Evolutionary conservation across 495 filamentous ascomycete species (phyloP), one percentile per base, ranked within the genome.

Genomic region (Penicillium bovifimosum): DNA sequence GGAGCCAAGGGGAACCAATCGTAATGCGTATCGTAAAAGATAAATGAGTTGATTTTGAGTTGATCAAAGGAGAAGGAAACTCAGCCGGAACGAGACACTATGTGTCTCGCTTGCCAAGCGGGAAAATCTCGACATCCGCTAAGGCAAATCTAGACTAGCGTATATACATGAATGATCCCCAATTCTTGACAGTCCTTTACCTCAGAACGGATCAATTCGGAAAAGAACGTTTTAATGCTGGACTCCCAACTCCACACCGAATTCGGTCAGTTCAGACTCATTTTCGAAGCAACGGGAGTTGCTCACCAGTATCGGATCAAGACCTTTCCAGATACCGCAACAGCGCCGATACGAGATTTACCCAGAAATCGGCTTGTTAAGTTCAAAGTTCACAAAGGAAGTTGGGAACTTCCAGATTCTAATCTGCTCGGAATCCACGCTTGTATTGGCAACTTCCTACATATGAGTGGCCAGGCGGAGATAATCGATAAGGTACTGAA

Each of bases 251-350:
- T 53, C 35, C 55, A 58, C 34, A 34, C 10, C 10, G 45, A 53
- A 50, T 53, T 58, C 44, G 50, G 55, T 27, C 31, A 50, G 39
- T 58, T 58, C 38, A 43, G 39, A 28, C 24, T 58, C 17, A 28
- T 45, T 50, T 50, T 58, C 41, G 44, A 53, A 41, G 45, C 31
- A 46, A 58, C 50, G 32, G 33, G 50, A 26, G 24, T 46, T 41
- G 14, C 39, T 32, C 36, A 58, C 50, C 49, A 58, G 28, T 58
- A 58, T 44, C 18, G 40, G n/a, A 50, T 58, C 39, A 58, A 58
- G 55, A 50, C 55, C 33, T 58, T 53, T 46, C 50, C 44, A 35
- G 44, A 47, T 28, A 34, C 39, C 16, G 33, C 40, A 28, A 48
- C 48, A 42, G 31, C 33, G 5, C 17, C 49, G 5, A 38, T 52